Conservation (phyloP, 257 asterid species). For the Ligustrum vulgare region DNA sequence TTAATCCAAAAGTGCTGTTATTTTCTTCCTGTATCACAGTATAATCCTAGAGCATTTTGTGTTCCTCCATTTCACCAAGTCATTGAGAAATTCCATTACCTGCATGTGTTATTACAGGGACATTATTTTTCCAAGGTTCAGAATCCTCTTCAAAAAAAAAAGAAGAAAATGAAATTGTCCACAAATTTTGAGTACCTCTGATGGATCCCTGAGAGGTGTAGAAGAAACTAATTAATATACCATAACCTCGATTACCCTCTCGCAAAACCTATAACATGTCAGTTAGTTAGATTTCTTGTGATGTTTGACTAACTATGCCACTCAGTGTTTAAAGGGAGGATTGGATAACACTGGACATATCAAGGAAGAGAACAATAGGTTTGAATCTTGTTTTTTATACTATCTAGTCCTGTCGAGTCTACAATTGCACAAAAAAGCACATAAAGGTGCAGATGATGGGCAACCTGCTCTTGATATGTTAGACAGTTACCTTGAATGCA, state of each 20-base stretch:
- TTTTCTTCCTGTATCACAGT: conserved; percentile 14
- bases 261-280: conserved; percentile 53
- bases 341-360: neutral
- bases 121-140: neutral
- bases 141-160: neutral
- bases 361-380: no score
- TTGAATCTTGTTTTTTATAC: neutral
- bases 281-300: neutral
- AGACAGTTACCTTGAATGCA: conserved; percentile 80
- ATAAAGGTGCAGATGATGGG: neutral
- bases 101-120: conserved; percentile 16
- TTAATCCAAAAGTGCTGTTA: neutral
- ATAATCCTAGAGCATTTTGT: conserved; percentile 27
- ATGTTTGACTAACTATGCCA: neutral
- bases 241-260: conserved; percentile 70
- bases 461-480: neutral
- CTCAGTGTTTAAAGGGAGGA: neutral
- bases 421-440: neutral
- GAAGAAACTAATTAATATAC: conserved; percentile 85
- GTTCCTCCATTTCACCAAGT: conserved; percentile 67
- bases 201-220: conserved; percentile 77
- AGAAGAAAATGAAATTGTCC: neutral
- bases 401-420: neutral
- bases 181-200: conserved; percentile 57
- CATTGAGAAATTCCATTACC: conserved; percentile 89